These are phyloP conservation scores for Diaporthe nobilis DNA, from an alignment of 2,329 filamentous ascomycete species.

Conservation along the genomic window DNA sequence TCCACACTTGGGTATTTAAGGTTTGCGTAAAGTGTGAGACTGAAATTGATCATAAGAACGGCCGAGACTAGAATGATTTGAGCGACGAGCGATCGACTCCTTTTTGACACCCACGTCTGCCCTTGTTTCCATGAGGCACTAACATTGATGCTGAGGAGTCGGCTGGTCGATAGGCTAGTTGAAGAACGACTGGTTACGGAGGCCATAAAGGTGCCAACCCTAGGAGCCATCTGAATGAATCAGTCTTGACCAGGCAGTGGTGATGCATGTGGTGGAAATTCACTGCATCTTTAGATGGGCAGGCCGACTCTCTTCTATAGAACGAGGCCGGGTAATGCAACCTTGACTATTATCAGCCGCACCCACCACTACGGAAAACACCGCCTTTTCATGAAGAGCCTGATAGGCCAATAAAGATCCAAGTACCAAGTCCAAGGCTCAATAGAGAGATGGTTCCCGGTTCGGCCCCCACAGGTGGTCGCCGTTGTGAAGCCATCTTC, in stretches of 20 bases:
- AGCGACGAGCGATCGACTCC: slow-evolving; percentile 44
- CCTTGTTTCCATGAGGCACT: slow-evolving; percentile 16
- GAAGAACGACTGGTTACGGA: neutral
- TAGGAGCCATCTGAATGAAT: neutral
- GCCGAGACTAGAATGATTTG: slow-evolving; percentile 47
- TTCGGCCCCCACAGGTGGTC: neutral
- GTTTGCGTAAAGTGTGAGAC: slow-evolving; percentile 45
- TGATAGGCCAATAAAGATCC: neutral
- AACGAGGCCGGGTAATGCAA: neutral
- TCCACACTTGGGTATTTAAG: slow-evolving; percentile 41
- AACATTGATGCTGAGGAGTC: neutral
- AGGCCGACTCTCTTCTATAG: neutral
- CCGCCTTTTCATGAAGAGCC: neutral
- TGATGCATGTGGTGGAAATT: too few species aligned
- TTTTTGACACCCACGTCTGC: slow-evolving; percentile 43
- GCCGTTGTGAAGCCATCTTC: neutral
- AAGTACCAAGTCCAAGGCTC: neutral
- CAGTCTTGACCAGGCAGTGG: neutral
- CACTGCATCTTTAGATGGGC: neutral
- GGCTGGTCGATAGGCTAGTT: neutral
- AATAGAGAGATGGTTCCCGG: neutral
- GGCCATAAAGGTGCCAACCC: neutral
- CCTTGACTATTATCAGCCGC: neutral
- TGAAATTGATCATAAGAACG: slow-evolving; percentile 44
- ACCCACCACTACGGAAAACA: neutral